Percentiles rank a stretch among this genome's conserved stretches.
These are phyloP conservation scores for Porcisia hertigi DNA, from an alignment of 208 protist genomes.

Conservation along the genomic window DNA sequence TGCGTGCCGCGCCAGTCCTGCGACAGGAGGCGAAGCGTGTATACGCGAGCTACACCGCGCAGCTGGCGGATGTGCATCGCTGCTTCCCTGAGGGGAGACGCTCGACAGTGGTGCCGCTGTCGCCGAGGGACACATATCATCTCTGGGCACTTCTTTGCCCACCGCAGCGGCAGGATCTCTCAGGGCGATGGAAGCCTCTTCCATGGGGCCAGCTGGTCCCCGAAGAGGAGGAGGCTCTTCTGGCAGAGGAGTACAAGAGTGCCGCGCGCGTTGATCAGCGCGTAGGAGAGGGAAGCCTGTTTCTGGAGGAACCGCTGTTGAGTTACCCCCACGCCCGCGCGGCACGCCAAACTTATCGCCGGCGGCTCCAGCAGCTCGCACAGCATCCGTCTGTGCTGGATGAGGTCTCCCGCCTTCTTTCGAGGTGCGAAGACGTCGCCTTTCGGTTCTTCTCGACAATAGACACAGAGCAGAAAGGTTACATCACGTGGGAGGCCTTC, in stretches of 20 bases:
- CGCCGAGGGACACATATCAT: constrained; percentile 15
- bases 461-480: constrained; percentile 66
- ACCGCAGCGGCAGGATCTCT: constrained; percentile 22
- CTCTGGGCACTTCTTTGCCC: constrained; percentile 35
- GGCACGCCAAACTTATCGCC: constrained; percentile 28
- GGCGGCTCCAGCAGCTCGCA: constrained; percentile 35
- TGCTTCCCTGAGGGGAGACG: constrained; percentile 23
- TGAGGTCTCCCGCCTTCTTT: constrained; percentile 36
- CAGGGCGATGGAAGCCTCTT: constrained; percentile 29
- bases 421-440: constrained; percentile 44
- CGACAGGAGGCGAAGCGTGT: constrained; percentile 17
- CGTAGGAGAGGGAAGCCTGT: neutral
- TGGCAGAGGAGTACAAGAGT: constrained; percentile 23
- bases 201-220: constrained; percentile 40
- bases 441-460: constrained; percentile 58
- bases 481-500: constrained; percentile 65
- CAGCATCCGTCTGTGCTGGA: constrained; percentile 24
- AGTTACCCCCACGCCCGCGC: constrained; percentile 23
- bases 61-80: constrained; percentile 26
- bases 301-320: constrained; percentile 10
- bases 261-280: too few species aligned
- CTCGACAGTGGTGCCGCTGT: constrained; percentile 29
- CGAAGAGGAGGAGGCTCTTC: constrained; percentile 41
- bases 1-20: constrained; percentile 27
- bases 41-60: constrained; percentile 14